Percentiles rank a stretch among this genome's conserved stretches.
Conservation (phyloP, 2,329 filamentous ascomycete species). For the Fusarium robinianum region DNA sequence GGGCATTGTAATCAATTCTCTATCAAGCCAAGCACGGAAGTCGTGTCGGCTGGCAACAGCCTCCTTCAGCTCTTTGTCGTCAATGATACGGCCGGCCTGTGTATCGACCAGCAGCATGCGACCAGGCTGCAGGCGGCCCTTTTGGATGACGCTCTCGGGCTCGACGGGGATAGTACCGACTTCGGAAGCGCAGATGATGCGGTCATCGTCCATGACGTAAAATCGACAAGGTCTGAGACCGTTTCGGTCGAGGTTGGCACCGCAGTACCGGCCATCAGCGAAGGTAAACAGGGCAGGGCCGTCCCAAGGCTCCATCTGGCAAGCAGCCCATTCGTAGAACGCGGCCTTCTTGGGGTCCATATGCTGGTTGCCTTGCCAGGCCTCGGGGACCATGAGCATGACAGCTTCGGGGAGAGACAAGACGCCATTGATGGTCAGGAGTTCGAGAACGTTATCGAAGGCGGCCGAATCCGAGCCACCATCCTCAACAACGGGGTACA, state of each 20-base stretch:
- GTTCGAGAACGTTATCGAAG: constrained; percentile 94
- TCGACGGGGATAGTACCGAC: constrained; percentile 93
- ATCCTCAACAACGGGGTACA: constrained; percentile 95
- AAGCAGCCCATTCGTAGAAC: constrained; percentile 98
- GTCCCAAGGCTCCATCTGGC: constrained; percentile 99
- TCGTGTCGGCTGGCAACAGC: constrained; percentile 85
- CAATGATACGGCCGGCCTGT: constrained; percentile 84
- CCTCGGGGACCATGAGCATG: constrained; percentile 98
- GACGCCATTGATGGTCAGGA: constrained; percentile 93
- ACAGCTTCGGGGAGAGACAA: constrained; percentile 93
- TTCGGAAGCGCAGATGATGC: constrained; percentile 96
- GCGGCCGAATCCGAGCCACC: constrained; percentile 96
- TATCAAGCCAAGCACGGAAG: constrained; percentile 86
- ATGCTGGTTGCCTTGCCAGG: constrained; percentile 89
- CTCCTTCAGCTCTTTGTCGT: constrained; percentile 88
- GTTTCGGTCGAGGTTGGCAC: constrained; percentile 95
- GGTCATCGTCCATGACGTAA: constrained; percentile 95
- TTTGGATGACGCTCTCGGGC: constrained; percentile 86
- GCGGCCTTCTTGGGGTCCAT: constrained; percentile 96
- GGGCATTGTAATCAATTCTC: constrained; percentile 81
- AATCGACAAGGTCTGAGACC: constrained; percentile 94
- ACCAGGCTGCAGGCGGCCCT: constrained; percentile 90
- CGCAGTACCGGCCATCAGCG: constrained; percentile 93
- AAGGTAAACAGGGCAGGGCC: constrained; percentile 96
- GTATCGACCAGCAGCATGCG: constrained; percentile 97